These are phyloP conservation scores for Blastocystis sp. DNA, from an alignment of 352 stramenopile genomes.

Conservation along the genomic window DNA sequence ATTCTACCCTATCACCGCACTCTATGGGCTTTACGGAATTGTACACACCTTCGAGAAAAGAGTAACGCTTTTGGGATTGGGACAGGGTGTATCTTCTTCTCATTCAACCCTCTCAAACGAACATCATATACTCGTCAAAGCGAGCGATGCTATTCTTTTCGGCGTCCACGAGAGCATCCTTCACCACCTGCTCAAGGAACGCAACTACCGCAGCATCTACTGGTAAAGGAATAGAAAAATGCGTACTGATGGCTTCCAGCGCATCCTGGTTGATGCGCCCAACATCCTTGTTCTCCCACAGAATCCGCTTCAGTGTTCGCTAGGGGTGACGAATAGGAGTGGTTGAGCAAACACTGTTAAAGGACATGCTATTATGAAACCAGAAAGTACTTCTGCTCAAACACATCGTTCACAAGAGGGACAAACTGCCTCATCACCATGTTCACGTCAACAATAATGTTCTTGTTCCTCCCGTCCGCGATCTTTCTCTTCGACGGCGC, in stretches of 20 bases:
- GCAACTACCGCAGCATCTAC: not conserved
- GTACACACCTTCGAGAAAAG: not conserved
- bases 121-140: constrained; percentile 14
- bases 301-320: constrained; percentile 30
- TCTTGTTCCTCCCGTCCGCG: constrained; percentile 11
- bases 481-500: not conserved
- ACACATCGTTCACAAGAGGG: not conserved
- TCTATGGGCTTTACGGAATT: not conserved
- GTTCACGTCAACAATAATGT: constrained; percentile 20
- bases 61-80: not conserved
- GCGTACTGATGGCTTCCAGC: not conserved
- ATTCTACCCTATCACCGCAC: not conserved
- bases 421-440: not conserved
- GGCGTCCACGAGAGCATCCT: not conserved
- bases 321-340: not conserved
- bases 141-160: not conserved
- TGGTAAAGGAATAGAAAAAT: not conserved
- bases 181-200: not conserved
- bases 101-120: not conserved
- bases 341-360: constrained; percentile 18
- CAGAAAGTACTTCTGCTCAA: constrained; percentile 21
- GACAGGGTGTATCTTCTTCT: not conserved
- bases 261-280: not conserved
- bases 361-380: not conserved
- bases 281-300: constrained; percentile 22